Conservation (phyloP, 2,329 filamentous ascomycete genomes). For the Teratosphaeria nubilosa region DNA sequence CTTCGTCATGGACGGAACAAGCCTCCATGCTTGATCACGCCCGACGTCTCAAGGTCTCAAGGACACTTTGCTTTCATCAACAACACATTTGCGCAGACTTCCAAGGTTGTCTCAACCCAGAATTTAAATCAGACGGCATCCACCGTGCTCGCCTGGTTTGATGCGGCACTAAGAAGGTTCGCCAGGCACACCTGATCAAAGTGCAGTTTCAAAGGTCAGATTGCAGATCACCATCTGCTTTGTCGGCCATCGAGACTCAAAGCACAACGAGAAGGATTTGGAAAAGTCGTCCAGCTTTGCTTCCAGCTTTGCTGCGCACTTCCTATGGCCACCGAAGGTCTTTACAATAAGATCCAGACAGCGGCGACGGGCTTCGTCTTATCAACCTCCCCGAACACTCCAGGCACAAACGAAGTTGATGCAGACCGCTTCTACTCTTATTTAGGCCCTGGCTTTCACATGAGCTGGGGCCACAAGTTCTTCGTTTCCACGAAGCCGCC, state of each 20-base stretch:
- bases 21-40: too few species aligned
- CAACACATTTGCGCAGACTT: too few species aligned
- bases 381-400: constrained; percentile 6
- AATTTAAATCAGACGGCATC: too few species aligned
- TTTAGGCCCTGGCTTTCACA: constrained; percentile 11
- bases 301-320: background rate
- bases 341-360: constrained; percentile 8
- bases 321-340: constrained; percentile 1
- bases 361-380: constrained; percentile 12
- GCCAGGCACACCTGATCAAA: background rate
- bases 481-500: constrained; percentile 16
- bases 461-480: constrained; percentile 24
- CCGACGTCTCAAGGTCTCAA: too few species aligned
- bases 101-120: too few species aligned
- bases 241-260: background rate
- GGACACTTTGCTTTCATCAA: too few species aligned
- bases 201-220: background rate
- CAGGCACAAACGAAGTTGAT: constrained; percentile 12
- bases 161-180: background rate
- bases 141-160: too few species aligned
- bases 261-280: background rate
- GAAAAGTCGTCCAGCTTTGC: background rate
- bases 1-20: too few species aligned
- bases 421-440: constrained; percentile 12
- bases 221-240: background rate